Conservation (phyloP, 257 asterid genomes). For the Solanum sejunctum region DNA sequence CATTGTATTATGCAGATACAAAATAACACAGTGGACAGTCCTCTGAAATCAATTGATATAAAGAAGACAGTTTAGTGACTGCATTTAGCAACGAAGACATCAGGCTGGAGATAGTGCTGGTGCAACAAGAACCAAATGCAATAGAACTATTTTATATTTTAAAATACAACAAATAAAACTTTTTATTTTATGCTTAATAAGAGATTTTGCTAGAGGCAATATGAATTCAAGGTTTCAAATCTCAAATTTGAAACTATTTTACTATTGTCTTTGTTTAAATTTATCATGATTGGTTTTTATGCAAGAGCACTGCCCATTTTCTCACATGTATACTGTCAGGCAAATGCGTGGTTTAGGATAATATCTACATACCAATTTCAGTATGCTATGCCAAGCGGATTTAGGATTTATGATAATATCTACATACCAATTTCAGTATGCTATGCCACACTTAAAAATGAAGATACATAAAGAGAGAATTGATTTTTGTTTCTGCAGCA, state of each 20-base stretch:
- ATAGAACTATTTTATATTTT: neutral
- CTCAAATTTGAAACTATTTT: too few relatives aligned
- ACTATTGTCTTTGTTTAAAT: too few relatives aligned
- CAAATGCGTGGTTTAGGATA: too few relatives aligned
- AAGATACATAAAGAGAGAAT: too few relatives aligned
- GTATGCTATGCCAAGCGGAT: too few relatives aligned
- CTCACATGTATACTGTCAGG: neutral
- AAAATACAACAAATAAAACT: neutral
- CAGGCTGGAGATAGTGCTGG: conserved; percentile 4
- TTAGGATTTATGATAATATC: too few relatives aligned
- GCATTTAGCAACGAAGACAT: conserved; percentile 22
- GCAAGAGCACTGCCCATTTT: too few relatives aligned
- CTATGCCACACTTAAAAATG: too few relatives aligned
- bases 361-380: neutral
- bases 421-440: neutral
- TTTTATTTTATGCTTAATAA: neutral
- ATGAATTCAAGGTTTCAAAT: too few relatives aligned
- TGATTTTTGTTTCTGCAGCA: too few relatives aligned
- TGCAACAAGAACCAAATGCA: neutral
- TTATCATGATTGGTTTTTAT: neutral
- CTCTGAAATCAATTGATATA: conserved; percentile 44
- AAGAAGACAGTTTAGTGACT: conserved; percentile 38
- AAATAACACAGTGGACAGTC: conserved; percentile 14
- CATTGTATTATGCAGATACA: conserved; percentile 2
- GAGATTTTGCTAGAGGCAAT: neutral